phyloP scores from a whole-genome alignment of 768 basidiomycete genomes.

The Russula dissimulans region DNA sequence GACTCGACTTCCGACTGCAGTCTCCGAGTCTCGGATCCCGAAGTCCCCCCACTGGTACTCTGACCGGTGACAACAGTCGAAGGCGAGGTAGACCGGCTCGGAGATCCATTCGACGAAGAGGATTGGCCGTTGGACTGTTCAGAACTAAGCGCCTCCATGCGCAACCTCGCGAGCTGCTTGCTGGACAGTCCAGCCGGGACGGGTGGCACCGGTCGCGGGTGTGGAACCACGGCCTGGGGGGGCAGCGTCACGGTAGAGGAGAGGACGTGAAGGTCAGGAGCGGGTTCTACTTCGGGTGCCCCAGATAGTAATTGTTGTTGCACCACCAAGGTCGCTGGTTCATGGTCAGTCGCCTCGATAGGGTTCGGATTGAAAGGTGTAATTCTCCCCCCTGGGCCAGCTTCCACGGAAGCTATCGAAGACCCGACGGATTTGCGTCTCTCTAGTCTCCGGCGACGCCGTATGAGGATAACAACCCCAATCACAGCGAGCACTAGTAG shows the following conservation, averaged over 20 bases:
- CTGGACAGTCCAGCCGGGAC: background rate
- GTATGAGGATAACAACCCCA: background rate
- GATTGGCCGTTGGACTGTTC: background rate
- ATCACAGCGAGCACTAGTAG: background rate
- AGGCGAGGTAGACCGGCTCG: background rate
- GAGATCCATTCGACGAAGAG: background rate
- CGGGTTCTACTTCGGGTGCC: background rate
- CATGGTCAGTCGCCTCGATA: background rate
- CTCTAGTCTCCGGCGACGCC: constrained; percentile 1
- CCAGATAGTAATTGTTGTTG: background rate
- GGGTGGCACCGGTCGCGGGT: background rate
- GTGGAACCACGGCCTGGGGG: background rate
- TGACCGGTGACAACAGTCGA: background rate
- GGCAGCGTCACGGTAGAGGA: background rate
- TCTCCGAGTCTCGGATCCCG: background rate
- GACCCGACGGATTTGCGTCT: background rate
- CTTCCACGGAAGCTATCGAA: background rate
- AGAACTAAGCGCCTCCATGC: background rate
- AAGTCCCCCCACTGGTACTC: background rate
- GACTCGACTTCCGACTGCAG: constrained; percentile 24
- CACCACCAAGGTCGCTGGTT: background rate
- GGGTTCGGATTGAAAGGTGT: background rate
- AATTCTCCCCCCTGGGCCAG: background rate
- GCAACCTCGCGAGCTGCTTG: constrained; percentile 10
- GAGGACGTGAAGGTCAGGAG: background rate